Evolutionary conservation across 2,329 filamentous ascomycete genomes (phyloP).

Genomic region (Calonectria pauciramosa): DNA sequence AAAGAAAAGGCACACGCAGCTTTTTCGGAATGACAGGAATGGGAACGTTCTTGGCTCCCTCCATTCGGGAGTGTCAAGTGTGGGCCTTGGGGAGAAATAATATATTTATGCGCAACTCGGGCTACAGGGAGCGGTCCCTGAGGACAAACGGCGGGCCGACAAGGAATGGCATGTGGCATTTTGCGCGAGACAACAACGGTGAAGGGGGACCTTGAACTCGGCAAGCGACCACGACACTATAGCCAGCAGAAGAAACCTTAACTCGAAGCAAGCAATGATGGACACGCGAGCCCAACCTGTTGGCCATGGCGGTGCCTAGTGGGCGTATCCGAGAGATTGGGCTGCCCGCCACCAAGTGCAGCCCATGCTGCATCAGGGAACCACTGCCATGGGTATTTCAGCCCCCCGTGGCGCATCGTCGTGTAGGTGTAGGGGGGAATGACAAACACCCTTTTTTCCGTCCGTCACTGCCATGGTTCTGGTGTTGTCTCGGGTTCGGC

Average conservation of each 20-base stretch:
- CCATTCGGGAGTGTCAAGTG: background rate
- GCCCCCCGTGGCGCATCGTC: background rate
- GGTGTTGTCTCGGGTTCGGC: background rate
- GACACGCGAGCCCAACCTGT: background rate
- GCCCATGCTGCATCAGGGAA: background rate
- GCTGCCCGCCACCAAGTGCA: background rate
- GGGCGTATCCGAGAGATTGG: slow-evolving; percentile 14
- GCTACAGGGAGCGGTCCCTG: background rate
- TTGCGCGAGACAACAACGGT: background rate
- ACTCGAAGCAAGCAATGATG: background rate
- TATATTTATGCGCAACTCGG: background rate
- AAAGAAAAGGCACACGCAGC: background rate
- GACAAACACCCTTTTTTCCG: background rate
- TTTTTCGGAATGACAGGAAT: background rate
- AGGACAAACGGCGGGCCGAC: background rate
- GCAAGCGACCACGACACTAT: background rate
- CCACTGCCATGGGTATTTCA: background rate
- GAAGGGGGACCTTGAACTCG: background rate
- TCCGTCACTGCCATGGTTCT: no score
- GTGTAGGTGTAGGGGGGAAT: background rate
- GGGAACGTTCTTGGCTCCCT: background rate
- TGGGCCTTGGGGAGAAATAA: background rate
- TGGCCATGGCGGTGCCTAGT: background rate
- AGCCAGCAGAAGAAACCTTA: background rate
- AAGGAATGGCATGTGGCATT: background rate